Base-by-base conservation (phyloP, 345 rosid species). In the Eucalyptus tenuipes region DNA sequence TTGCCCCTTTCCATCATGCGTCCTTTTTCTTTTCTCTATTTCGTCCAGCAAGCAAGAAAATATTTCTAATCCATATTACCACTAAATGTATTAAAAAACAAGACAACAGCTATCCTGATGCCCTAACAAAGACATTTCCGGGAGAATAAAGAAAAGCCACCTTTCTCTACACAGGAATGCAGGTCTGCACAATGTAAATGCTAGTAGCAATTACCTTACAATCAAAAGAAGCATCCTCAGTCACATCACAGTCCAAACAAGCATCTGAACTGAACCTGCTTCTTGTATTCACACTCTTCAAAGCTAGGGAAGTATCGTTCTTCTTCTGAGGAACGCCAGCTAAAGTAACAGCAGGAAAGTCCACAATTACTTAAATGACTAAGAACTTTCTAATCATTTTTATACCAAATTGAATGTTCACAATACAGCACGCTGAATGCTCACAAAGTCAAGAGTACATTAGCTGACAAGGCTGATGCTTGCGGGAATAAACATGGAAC, bases 251-350 rank as follows among this genome's bases (percentile, higher is more conserved):
- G 50, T 50, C 91, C 64, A 90, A 80, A 85, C 91, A 90, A 89
- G 57, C 92, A 81, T 87, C 88, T 29, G 91, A 88, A 17, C 53
- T 44, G 44, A 82, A 66, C 86, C 86, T 59, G 89, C 87, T 87
- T 75, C 88, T 89, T 80, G 88, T 88, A 88, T 89, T 91, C 87
- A 89, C 66, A 86, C 91, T 87, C 55, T 91, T 90, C 84, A 90
- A 89, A 9, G 86, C 89, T 80, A 89, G 89, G 89, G 90, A 64
- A 89, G 92, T 92, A 59, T 45, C 87, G 66, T 88, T 90, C 91
- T 94, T 92, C 94, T 91, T 94, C 37, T 90, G 91, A 89, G 90
- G 89, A 52, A 85, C 64, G 40, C 87, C 91, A 88, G 88, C 93
- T 91, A 91, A 79, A 90, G 79, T 42, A 37, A 42, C 27, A 50